Evolutionary conservation across 2,329 filamentous ascomycete species (phyloP), one percentile per base, ranked within the genome.

Genomic region (Diplodia mutila): DNA sequence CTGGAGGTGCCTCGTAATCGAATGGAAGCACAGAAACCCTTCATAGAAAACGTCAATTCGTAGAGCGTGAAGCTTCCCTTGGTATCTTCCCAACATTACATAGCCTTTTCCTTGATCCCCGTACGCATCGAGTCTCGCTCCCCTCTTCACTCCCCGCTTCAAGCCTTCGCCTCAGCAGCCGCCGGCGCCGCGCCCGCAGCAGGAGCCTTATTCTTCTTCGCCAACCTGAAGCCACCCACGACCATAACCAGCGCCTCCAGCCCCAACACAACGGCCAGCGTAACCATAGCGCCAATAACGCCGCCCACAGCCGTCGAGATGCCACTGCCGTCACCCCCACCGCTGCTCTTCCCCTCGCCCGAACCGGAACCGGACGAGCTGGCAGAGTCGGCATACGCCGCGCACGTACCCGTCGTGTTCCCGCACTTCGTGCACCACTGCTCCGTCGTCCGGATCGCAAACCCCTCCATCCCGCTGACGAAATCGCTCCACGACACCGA

Each of bases 361-460:
- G 72, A 71, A 27, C 68, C 68, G 29, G 73, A 70, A 9, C 69
- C 64, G 5, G 78, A 72, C 29, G 73, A 70, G 16, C 68, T 64
- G 8, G 78, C 72, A 8, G 72, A 70, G 12, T 29, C 59, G 0
- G 77, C 76, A 65, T 79, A 82, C 21, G 79, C 78, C 7, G 88
- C 87, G 75, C 92, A 95, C 27, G 83, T 80, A 2, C 89, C 90
- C 0, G 87, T 90, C 0, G 84, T 85, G 80, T 91, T 93, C 5
- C 91, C 91, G 77, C 93, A 97, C 67, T 85, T 84, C 1, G 77
- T 75, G 80, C 93, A 97, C 93, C 93, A 97, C 66, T 87, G 78
- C 67, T 83, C 75, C 8, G 87, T 88, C 61, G 85, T 83, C n/a
- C 82, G 81, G 68, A 97, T 83, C 54, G 90, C 86, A 71, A 95